A percentile compares a stretch with the other conserved stretches of the same genome.
phyloP scores from a whole-genome alignment of 345 rosid species.

The Geranium rotundifolium region DNA sequence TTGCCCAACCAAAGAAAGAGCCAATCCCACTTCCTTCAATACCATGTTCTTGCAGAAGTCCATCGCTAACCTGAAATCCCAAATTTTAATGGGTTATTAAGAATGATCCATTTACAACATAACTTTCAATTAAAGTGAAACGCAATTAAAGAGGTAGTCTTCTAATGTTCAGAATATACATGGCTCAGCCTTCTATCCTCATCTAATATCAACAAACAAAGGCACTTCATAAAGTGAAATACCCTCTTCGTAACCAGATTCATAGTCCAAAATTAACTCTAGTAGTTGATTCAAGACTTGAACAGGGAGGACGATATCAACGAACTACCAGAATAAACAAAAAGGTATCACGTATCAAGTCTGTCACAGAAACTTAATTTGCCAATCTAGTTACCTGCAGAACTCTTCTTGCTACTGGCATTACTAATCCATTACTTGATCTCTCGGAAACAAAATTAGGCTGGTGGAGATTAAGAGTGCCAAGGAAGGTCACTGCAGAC shows the following conservation, averaged over 20 bases:
- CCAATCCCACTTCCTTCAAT: constrained; percentile 35
- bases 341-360: background rate
- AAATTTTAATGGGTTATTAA: background rate
- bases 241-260: background rate
- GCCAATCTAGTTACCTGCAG: constrained; percentile 41
- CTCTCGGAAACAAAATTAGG: constrained; percentile 16
- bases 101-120: too few relatives aligned
- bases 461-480: constrained; percentile 31
- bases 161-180: background rate
- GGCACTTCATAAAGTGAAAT: background rate
- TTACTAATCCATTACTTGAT: constrained; percentile 30
- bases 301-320: background rate
- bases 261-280: background rate
- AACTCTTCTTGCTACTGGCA: constrained; percentile 47
- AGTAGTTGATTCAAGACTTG: background rate
- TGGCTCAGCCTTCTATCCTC: background rate
- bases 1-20: constrained; percentile 64
- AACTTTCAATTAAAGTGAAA: background rate
- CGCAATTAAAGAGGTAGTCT: background rate
- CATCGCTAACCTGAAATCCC: constrained; percentile 33
- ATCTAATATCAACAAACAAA: background rate
- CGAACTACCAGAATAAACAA: background rate
- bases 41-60: constrained; percentile 16
- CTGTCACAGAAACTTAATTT: constrained; percentile 4
- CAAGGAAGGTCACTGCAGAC: constrained; percentile 38